Base-by-base conservation (phyloP, 2,329 filamentous ascomycete species). In the Bisporella sp. region DNA sequence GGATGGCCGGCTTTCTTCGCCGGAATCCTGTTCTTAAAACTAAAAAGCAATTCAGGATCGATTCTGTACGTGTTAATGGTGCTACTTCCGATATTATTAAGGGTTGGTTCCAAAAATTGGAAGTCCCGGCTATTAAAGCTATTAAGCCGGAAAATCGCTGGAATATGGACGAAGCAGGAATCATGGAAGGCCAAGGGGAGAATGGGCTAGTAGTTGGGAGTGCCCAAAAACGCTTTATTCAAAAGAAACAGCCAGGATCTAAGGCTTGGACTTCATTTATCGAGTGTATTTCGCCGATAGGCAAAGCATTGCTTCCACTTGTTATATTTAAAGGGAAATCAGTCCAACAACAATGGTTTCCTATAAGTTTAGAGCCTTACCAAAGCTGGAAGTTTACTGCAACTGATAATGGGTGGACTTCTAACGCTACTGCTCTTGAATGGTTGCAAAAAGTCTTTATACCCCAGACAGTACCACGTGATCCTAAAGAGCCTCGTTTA, bases 251-350 rank as follows among this genome's bases (percentile, higher is more conserved):
- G 35, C 44, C 43, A 31, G 32, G 42, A 40, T 46, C 41, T 46
- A 45, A 32, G 13, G 45, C 28, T 29, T 51, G 13, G 44, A 47
- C 40, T 11, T 46, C 31, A 21, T 41, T 51, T 51, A 48, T 48
- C 13, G 46, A 48, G 29, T 6, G 6, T 31, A 48, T 48, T 32
- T 29, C 11, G 8, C 8, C 37, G 6, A 48, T 13, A 6, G 30
- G 43, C 8, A 6, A 21, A 31, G 13, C 21, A 7, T 11, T 48
- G 6, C 29, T 4, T 44, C 49, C 44, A 41, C 35, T 54, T n/a
- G 43, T 52, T 31, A 54, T 52, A 11, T 55, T 43, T 30, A 55
- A 55, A 39, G 41, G 45, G 13, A 52, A 49, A 31, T 41, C 31
- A 41, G 21, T 49, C 12, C 31, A 53, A 44, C 31, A 50, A 48